Evolutionary conservation across 208 protist genomes (phyloP).

Genomic region (Zelonia costaricensis): DNA sequence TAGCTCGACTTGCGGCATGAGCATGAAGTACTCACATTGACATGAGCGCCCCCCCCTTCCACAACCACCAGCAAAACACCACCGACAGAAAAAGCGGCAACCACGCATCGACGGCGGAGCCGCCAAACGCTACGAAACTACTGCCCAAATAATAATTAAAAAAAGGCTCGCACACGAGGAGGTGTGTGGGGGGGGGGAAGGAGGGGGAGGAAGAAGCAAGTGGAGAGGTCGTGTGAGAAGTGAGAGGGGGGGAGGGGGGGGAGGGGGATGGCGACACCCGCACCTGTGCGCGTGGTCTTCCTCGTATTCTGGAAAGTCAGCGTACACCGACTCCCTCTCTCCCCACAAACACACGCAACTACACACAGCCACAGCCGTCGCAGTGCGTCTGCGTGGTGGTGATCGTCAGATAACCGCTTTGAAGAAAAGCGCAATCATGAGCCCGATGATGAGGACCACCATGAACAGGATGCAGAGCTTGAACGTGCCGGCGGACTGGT

Average conservation of each 20-base stretch:
- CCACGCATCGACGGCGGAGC: too few relatives aligned
- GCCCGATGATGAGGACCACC: constrained; percentile 84
- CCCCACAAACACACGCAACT: neutral
- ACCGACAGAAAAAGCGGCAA: too few relatives aligned
- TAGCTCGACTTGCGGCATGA: too few relatives aligned
- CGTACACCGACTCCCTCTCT: neutral
- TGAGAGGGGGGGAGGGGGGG: neutral
- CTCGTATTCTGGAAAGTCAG: too few relatives aligned
- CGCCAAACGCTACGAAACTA: too few relatives aligned
- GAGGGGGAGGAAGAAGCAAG: neutral
- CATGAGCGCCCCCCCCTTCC: too few relatives aligned
- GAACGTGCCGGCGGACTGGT: constrained; percentile 87
- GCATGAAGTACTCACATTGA: too few relatives aligned
- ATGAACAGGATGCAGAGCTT: constrained; percentile 93
- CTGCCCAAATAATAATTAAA: too few relatives aligned
- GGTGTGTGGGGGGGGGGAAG: neutral
- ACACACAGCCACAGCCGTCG: neutral
- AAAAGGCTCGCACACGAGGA: neutral
- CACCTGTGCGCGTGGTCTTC: neutral
- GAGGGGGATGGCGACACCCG: neutral
- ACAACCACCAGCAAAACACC: too few relatives aligned
- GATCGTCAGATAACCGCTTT: constrained; percentile 58
- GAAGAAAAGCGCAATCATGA: constrained; percentile 88
- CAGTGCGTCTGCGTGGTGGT: neutral
- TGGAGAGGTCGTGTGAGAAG: neutral